Percentiles rank a stretch among this genome's conserved stretches.
These are phyloP conservation scores for Phytophthora hibernalis DNA, from an alignment of 352 stramenopile genomes.

Conservation along the genomic window DNA sequence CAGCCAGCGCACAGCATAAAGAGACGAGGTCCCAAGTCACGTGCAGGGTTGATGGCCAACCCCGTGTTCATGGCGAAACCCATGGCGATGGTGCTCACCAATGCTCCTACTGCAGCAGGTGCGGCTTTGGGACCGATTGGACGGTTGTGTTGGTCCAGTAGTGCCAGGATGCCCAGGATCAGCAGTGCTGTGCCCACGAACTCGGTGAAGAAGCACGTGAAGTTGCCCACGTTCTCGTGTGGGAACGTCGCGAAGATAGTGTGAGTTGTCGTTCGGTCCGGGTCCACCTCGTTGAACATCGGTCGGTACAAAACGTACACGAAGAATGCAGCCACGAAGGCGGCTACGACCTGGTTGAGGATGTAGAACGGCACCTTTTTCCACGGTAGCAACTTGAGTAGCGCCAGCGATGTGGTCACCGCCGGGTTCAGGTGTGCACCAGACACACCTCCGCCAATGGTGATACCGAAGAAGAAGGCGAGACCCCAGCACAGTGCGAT, in stretches of 20 bases:
- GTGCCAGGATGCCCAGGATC: slow-evolving; percentile 35
- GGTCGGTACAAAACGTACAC: slow-evolving; percentile 49
- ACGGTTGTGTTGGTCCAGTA: slow-evolving; percentile 44
- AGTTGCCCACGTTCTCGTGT: slow-evolving; percentile 35
- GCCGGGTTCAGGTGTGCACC: slow-evolving; percentile 45
- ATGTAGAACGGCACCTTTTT: slow-evolving; percentile 44
- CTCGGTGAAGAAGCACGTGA: slow-evolving; percentile 47
- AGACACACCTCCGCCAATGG: slow-evolving; percentile 37
- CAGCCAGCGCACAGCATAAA: slow-evolving; percentile 52
- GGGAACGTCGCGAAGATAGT: slow-evolving; percentile 49
- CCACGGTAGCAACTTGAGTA: slow-evolving; percentile 43
- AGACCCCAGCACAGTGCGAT: slow-evolving; percentile 52
- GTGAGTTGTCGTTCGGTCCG: slow-evolving; percentile 34
- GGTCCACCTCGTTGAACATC: slow-evolving; percentile 46
- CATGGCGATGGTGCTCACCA: slow-evolving; percentile 36
- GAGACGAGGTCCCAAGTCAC: slow-evolving; percentile 49
- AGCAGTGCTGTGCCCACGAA: slow-evolving; percentile 42
- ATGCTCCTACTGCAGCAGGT: slow-evolving; percentile 21
- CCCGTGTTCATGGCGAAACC: slow-evolving; percentile 37
- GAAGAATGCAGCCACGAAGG: slow-evolving; percentile 37
- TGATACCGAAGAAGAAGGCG: slow-evolving; percentile 49
- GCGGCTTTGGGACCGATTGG: slow-evolving; percentile 30
- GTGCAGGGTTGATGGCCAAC: slow-evolving; percentile 47
- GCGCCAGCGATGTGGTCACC: slow-evolving; percentile 30
- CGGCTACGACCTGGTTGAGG: slow-evolving; percentile 37